Percentiles rank a stretch among this genome's conserved stretches.
These are phyloP conservation scores for Saccharomycodes ludwigii DNA, from an alignment of 805 yeast species.

Conservation along the genomic window DNA sequence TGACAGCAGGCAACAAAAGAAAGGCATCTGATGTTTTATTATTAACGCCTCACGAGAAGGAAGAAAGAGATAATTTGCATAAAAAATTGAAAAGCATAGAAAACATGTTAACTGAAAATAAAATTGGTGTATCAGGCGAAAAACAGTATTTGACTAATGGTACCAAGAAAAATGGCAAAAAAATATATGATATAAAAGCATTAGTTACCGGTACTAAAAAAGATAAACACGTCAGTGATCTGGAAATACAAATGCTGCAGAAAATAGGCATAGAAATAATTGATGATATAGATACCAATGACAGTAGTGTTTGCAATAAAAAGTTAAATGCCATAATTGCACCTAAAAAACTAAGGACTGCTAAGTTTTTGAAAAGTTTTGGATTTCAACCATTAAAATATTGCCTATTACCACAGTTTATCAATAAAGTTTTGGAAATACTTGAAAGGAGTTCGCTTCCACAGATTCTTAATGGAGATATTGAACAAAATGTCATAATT, in stretches of 20 bases:
- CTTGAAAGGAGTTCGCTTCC: too few relatives aligned
- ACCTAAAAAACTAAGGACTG: constrained; percentile 75
- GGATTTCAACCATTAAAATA: constrained; percentile 38
- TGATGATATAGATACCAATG: constrained; percentile 25
- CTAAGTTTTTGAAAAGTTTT: constrained; percentile 66
- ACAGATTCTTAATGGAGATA: too few relatives aligned
- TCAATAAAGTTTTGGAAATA: constrained; percentile 15
- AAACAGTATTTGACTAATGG: too few relatives aligned
- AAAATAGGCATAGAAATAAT: constrained; percentile 47
- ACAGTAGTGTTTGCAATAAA: constrained; percentile 19
- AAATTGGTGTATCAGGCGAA: too few relatives aligned
- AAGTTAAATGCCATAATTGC: constrained; percentile 51
- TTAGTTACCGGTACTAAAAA: constrained; percentile 57
- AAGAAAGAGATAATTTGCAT: too few relatives aligned
- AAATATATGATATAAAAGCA: constrained; percentile 33
- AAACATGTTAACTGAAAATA: too few relatives aligned
- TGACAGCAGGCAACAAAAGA: too few relatives aligned
- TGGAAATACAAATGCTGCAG: constrained; percentile 32
- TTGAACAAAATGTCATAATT: constrained; percentile 9
- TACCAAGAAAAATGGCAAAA: too few relatives aligned
- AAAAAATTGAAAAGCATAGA: too few relatives aligned
- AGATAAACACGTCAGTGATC: constrained; percentile 28
- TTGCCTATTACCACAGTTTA: constrained; percentile 43
- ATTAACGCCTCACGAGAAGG: too few relatives aligned
- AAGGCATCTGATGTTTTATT: too few relatives aligned